Percentiles rank a stretch among this genome's conserved stretches.
Evolutionary conservation across 352 stramenopile species (phyloP).

Genomic region (Phytophthora gonapodyides): DNA sequence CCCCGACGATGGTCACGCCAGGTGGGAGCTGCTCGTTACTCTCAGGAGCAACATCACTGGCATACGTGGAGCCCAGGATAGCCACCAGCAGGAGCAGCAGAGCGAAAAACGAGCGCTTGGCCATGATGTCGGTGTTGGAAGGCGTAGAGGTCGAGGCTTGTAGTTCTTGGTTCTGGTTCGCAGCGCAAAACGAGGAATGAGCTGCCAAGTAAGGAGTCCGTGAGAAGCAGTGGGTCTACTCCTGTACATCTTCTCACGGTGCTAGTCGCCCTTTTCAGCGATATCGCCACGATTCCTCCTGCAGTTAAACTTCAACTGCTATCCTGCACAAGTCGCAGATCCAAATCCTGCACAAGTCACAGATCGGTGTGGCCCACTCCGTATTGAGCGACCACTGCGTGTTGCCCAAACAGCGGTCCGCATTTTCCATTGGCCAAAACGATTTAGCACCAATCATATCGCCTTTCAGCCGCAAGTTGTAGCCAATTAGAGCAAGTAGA

Average conservation of each 20-base stretch:
- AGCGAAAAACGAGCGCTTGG: not conserved
- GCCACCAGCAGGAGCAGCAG: not conserved
- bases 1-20: no score
- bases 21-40: no score
- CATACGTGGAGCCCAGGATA: not conserved
- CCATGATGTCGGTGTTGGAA: no score
- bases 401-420: not conserved
- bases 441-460: not conserved
- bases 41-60: no score
- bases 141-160: no score
- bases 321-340: conserved; percentile 18
- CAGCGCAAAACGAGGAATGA: not conserved
- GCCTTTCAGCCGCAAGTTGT: not conserved
- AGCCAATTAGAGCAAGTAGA: conserved; percentile 27
- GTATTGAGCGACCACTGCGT: not conserved
- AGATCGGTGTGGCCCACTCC: conserved; percentile 3
- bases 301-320: not conserved
- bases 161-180: no score
- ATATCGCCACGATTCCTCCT: not conserved
- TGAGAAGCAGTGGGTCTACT: no score
- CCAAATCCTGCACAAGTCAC: conserved; percentile 11
- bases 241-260: no score
- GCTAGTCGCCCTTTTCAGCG: not conserved
- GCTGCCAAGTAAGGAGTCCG: not conserved
- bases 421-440: not conserved